These are phyloP conservation scores for Ambrosiella xylebori DNA, from an alignment of 2,329 filamentous ascomycete species.

Conservation along the genomic window DNA sequence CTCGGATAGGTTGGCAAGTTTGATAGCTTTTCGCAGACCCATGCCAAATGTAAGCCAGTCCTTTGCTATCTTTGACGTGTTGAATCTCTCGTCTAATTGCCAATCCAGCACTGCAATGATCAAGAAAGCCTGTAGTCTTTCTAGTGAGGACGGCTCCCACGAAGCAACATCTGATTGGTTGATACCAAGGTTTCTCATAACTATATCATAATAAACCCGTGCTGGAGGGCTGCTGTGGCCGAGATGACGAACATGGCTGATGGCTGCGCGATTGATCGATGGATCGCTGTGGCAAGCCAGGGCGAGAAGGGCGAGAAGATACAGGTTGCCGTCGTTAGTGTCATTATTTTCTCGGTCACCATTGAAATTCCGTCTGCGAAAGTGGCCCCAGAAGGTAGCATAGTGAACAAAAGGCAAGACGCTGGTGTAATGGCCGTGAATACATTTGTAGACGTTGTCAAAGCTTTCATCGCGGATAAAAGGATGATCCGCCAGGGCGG, in stretches of 20 bases:
- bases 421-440: neutral
- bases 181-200: neutral
- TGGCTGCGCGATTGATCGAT: neutral
- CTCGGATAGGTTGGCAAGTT: neutral
- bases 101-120: conserved; percentile 7
- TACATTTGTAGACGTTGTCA: neutral
- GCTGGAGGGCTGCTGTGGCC: neutral
- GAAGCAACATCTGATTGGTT: neutral
- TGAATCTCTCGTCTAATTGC: neutral
- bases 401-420: neutral
- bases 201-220: neutral
- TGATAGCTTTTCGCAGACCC: neutral
- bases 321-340: neutral
- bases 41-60: conserved; percentile 1
- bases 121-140: conserved; percentile 2
- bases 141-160: neutral
- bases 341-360: neutral
- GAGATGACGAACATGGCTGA: neutral
- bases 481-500: neutral
- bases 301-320: neutral
- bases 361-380: neutral
- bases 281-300: conserved; percentile 4
- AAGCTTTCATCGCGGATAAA: neutral
- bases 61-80: neutral
- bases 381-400: neutral